Base-by-base conservation (phyloP, 139 green algal genomes). In the Zygnema circumcarinatum region DNA sequence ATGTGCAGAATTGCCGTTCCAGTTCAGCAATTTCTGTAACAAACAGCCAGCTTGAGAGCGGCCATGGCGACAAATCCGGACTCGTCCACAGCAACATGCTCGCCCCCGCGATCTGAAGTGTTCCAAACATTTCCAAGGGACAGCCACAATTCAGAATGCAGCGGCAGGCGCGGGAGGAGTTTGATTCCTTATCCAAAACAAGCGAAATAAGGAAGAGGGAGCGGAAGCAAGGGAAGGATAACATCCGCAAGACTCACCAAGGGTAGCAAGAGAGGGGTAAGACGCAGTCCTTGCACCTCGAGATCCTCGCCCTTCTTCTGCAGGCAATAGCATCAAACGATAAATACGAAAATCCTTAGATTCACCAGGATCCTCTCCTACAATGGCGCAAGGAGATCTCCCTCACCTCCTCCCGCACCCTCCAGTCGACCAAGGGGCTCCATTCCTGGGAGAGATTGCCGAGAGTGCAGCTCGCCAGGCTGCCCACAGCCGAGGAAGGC, bases 251-350 rank as follows among this genome's bases (percentile, higher is more conserved):
- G 11, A 41, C 69, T 3, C 69, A 78, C 35, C 36, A 41, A 39
- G 16, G 69, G 16, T 25, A 78, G 69, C 3, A 41, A 78, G 69
- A 78, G 16, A 78, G 69, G 11, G 11, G 11, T 20, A 7, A 75
- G 53, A 80, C 75, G 56, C 85, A 41, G 29, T 90, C 85, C 53
- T 87, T 86, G 85, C 40, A 87, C 74, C 83, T 90, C n/a, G 74
- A 62, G 47, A 7, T 62, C 16, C 47, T 62, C 47, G 47, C 16
- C 47, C 47, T 62, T 62, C 47, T 62, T 62, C 47, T 62, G 7
- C 47, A 62, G 47, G 7, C 47, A 25, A 16, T 62, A 7, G 7
- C 7, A 25, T 62, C 47, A 62, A 62, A 62, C 47, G n/a, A n/a
- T n/a, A n/a, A n/a, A n/a, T n/a, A n/a, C n/a, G n/a, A n/a, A n/a